Percentiles rank a stretch among this genome's conserved stretches.
phyloP scores from a whole-genome alignment of 805 yeast species.

The Schizosaccharomyces osmophilus region DNA sequence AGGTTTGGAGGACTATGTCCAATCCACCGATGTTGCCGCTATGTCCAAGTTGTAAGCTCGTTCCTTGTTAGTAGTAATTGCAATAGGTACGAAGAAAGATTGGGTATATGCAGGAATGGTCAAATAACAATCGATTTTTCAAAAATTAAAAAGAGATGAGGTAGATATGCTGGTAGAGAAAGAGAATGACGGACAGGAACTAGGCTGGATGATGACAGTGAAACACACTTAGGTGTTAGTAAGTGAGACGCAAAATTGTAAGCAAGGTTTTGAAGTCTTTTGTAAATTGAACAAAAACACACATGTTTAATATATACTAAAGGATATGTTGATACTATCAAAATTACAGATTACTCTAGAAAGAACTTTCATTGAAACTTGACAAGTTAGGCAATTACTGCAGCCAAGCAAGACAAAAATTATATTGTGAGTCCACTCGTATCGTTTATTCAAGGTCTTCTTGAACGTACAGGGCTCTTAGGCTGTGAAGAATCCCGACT shows the following conservation, averaged over 20 bases:
- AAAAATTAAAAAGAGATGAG: background rate
- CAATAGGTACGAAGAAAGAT: background rate
- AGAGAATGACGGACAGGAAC: background rate
- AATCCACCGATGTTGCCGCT: conserved; percentile 96
- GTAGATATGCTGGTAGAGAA: no score
- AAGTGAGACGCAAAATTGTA: background rate
- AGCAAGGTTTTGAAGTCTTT: no score
- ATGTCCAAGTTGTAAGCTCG: conserved; percentile 76
- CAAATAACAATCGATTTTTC: background rate
- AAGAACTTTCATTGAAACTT: no score
- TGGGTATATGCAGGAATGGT: background rate
- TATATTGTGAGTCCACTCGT: background rate
- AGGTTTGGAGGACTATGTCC: conserved; percentile 89
- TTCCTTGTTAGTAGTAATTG: background rate
- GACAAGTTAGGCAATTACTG: no score
- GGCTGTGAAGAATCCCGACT: background rate
- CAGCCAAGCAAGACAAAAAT: background rate
- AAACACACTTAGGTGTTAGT: background rate
- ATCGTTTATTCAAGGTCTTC: background rate
- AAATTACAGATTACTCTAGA: no score
- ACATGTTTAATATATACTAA: background rate
- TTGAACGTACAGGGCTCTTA: background rate
- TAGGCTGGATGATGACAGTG: background rate
- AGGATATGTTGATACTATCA: no score
- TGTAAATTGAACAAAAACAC: background rate